phyloP scores from a whole-genome alignment of 1,139 yeast species.

The Sugiyamaella neomexicana region DNA sequence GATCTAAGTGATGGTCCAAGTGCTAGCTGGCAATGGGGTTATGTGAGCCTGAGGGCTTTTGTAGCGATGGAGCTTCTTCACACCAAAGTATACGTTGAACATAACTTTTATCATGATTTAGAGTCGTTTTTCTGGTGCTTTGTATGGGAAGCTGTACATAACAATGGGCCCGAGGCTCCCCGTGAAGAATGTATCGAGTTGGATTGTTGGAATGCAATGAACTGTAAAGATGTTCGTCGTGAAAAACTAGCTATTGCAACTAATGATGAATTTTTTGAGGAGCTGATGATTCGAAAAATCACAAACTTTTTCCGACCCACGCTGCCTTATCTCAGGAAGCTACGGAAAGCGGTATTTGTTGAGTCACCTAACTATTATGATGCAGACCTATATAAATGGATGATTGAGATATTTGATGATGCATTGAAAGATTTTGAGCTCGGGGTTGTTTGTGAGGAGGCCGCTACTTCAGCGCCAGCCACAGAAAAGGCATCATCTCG shows the following conservation, averaged over 20 bases:
- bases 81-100: conserved; percentile 15
- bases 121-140: conserved; percentile 21
- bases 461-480: no score
- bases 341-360: conserved; percentile 11
- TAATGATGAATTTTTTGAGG: conserved; percentile 19
- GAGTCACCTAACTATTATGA: conserved; percentile 15
- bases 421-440: conserved; percentile 6
- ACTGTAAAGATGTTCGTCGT: conserved; percentile 13
- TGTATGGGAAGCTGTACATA: conserved; percentile 18
- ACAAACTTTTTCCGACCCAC: conserved; percentile 17
- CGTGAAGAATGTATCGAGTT: conserved; percentile 16
- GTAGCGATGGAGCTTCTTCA: conserved; percentile 17
- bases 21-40: conserved; percentile 17
- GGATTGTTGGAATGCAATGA: conserved; percentile 19
- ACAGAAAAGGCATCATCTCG: no score
- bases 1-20: neutral
- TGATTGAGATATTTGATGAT: conserved; percentile 13
- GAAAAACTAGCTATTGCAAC: conserved; percentile 18
- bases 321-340: conserved; percentile 9
- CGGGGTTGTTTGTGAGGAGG: neutral
- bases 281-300: conserved; percentile 6
- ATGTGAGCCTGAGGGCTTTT: conserved; percentile 10
- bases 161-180: conserved; percentile 13
- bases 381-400: conserved; percentile 15
- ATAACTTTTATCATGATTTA: conserved; percentile 19